A percentile compares a stretch with the other conserved stretches of the same genome.
These are phyloP conservation scores for Strigomonas culicis DNA, from an alignment of 208 protist genomes.

Conservation along the genomic window DNA sequence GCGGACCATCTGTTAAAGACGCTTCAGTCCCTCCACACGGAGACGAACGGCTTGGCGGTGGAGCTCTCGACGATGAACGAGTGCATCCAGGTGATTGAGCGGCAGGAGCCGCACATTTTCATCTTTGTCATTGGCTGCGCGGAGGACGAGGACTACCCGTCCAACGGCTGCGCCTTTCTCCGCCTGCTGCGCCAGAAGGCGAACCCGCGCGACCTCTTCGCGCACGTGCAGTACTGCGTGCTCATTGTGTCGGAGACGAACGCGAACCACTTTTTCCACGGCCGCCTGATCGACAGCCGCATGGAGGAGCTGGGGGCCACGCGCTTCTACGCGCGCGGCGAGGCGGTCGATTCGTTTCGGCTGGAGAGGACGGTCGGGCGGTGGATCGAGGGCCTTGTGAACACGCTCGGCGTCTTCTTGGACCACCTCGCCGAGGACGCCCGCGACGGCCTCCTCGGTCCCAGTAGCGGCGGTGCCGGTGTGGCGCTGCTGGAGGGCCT, in stretches of 20 bases:
- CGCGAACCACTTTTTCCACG: slow-evolving; percentile 30
- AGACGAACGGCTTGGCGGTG: slow-evolving; percentile 12
- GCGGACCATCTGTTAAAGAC: slow-evolving; percentile 16
- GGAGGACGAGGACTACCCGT: slow-evolving; percentile 36
- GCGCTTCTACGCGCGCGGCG: slow-evolving; percentile 48
- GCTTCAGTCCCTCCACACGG: slow-evolving; percentile 16
- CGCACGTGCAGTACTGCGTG: slow-evolving; percentile 40
- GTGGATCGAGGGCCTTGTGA: slow-evolving; percentile 39
- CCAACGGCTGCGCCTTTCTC: slow-evolving; percentile 41
- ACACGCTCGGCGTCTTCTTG: slow-evolving; percentile 4
- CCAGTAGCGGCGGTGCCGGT: background rate
- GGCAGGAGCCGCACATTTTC: slow-evolving; percentile 27
- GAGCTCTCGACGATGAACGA: slow-evolving; percentile 30
- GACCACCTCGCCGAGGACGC: background rate
- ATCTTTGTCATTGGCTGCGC: slow-evolving; percentile 33
- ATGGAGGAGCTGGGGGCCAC: slow-evolving; percentile 54
- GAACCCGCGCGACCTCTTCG: slow-evolving; percentile 30
- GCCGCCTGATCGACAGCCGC: slow-evolving; percentile 37
- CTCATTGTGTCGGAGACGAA: slow-evolving; percentile 49
- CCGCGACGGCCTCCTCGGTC: background rate
- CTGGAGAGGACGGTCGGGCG: slow-evolving; percentile 41
- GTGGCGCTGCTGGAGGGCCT: background rate
- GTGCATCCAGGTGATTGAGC: slow-evolving; percentile 17
- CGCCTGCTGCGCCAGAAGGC: slow-evolving; percentile 31
- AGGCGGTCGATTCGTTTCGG: slow-evolving; percentile 49